Evolutionary conservation across 2,329 filamentous ascomycete species (phyloP).

Genomic region (Gaeumannomyces tritici): DNA sequence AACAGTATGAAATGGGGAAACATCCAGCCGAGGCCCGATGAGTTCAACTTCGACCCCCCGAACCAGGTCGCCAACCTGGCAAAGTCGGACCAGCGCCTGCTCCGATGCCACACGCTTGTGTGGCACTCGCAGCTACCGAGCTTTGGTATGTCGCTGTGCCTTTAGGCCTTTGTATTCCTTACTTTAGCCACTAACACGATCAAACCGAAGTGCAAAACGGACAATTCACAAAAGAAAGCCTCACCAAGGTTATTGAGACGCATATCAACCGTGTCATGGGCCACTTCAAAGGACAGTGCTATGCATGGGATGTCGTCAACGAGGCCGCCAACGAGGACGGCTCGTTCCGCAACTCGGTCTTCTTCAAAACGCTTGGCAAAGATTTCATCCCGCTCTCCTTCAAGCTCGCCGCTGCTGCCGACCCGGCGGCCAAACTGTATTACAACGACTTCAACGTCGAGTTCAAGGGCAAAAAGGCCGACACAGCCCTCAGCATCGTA

Average conservation of each 20-base stretch:
- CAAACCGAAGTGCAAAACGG: conserved; percentile 9
- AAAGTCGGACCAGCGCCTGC: conserved; percentile 22
- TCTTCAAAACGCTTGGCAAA: conserved; percentile 32
- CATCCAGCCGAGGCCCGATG: conserved; percentile 39
- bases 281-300: conserved; percentile 36
- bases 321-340: conserved; percentile 41
- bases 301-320: conserved; percentile 45
- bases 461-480: conserved; percentile 20
- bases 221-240: conserved; percentile 41
- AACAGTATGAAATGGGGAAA: conserved; percentile 47
- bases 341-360: conserved; percentile 31
- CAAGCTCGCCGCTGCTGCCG: conserved; percentile 29
- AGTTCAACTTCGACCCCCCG: conserved; percentile 43
- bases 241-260: conserved; percentile 39
- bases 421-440: conserved; percentile 34
- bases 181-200: background rate
- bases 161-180: background rate
- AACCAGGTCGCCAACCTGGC: conserved; percentile 28
- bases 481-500: conserved; percentile 21
- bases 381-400: conserved; percentile 40
- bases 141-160: conserved; percentile 21
- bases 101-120: conserved; percentile 45
- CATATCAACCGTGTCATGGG: conserved; percentile 37
- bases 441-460: conserved; percentile 47
- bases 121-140: conserved; percentile 38